These are phyloP conservation scores for Blastobotrys capitulatus DNA, from an alignment of 1,139 yeast genomes.

Conservation along the genomic window DNA sequence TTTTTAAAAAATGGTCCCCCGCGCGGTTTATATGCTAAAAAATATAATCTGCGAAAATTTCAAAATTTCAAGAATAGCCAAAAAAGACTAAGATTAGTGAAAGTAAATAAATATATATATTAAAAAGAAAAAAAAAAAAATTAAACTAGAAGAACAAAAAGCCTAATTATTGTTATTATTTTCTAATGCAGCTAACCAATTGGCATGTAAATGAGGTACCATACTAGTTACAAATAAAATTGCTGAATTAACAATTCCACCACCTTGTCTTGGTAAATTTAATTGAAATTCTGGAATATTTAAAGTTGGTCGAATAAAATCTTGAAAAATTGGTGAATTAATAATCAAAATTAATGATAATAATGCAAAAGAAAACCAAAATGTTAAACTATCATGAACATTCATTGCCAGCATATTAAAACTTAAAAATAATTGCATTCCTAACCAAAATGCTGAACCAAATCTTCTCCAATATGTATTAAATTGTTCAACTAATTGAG, in stretches of 20 bases:
- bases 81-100: neutral
- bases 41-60: neutral
- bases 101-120: too few species aligned
- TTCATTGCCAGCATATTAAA: conserved; percentile 6
- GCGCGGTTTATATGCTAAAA: conserved; percentile 1
- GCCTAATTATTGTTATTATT: neutral
- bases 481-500: neutral
- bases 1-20: neutral
- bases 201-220: conserved; percentile 11
- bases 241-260: neutral
- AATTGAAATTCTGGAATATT: neutral
- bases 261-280: neutral
- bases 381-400: conserved; percentile 6
- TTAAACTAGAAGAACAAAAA: too few species aligned
- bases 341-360: conserved; percentile 4
- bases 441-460: neutral
- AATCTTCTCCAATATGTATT: neutral
- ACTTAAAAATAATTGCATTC: conserved; percentile 1
- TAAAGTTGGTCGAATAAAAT: conserved; percentile 9
- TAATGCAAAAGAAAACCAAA: conserved; percentile 11
- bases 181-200: conserved; percentile 6
- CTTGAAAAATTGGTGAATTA: conserved; percentile 10
- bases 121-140: too few species aligned
- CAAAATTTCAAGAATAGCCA: neutral
- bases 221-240: conserved; percentile 7